Evolutionary conservation across 257 asterid genomes (phyloP), one percentile per base, ranked within the genome.

Genomic region (Solanum tarapatanum): DNA sequence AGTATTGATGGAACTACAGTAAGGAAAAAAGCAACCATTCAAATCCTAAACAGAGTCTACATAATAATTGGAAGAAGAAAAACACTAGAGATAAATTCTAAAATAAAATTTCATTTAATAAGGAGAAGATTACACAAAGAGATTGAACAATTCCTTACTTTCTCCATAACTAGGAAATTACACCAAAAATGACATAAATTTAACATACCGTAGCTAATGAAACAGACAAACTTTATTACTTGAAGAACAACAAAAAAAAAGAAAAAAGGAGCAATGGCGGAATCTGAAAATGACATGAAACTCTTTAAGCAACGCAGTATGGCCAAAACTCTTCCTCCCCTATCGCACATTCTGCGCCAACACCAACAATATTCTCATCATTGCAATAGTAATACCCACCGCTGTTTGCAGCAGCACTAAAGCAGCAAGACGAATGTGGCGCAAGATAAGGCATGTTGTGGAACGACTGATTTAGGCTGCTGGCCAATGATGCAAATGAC

Each of bases 261-360:
- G n/a, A 23, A 69, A 32, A 19, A 17, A 5, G 64, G 48, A 83
- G 37, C 39, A 41, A 26, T 16, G 87, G 43, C 14, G 30, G 39
- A 33, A 82, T 55, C 30, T 6, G 87, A 87, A 64, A 90, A 90
- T 66, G 88, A 84, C 43, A 7, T 26, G 30, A 69, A 62, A 45
- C 51, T 62, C 87, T 86, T 95, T 93, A 93, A 89, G 98, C 98
- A 91, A 93, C 89, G 68, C 95, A 93, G 64, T 93, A 94, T 76
- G 98, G 87, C 99, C 98, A 97, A 84, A 91, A 95, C 64, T 95
- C 98, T n/a, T 95, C 99, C 92, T 97, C 99, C 9, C 88, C 93
- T 37, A 90, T 88, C 41, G 91, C 91, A 24, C 94, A 90, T 87
- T 91, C 97, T 43, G 85, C 91, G 43, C 90, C 88, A 32, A 92